A percentile compares a stretch with the other conserved stretches of the same genome.
Evolutionary conservation across 345 rosid species (phyloP).

Genomic region (Clausena lansium): DNA sequence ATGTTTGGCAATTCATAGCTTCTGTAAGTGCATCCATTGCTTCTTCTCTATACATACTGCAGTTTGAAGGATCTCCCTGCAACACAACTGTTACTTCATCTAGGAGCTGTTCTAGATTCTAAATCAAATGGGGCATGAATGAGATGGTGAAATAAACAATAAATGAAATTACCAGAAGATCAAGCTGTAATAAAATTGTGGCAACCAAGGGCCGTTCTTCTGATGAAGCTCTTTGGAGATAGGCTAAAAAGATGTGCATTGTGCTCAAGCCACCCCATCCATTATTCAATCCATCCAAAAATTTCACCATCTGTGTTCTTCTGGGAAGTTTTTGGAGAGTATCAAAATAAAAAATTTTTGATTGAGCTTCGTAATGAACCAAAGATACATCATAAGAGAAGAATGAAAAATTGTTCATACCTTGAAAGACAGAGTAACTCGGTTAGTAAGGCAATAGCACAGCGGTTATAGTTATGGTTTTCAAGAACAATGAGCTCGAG

Average conservation of each 20-base stretch:
- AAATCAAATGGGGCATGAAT: not conserved
- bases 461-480: conserved; percentile 24
- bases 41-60: conserved; percentile 60
- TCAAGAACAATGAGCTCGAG: conserved; percentile 48
- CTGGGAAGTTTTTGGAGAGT: conserved; percentile 26
- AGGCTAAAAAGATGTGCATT: conserved; percentile 49
- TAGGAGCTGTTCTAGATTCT: conserved; percentile 17
- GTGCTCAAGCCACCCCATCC: conserved; percentile 54
- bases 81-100: conserved; percentile 31
- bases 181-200: conserved; percentile 56
- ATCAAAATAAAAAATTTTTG: too few species aligned
- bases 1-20: conserved; percentile 37
- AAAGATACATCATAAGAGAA: not conserved
- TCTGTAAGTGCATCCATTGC: conserved; percentile 50
- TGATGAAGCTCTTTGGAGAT: conserved; percentile 43
- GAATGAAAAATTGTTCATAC: conserved; percentile 23
- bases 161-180: conserved; percentile 48
- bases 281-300: conserved; percentile 32
- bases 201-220: conserved; percentile 57
- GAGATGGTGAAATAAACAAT: not conserved
- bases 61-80: conserved; percentile 53
- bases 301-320: conserved; percentile 35
- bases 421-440: conserved; percentile 52
- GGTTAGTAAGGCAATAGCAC: conserved; percentile 33
- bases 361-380: not conserved